Evolutionary conservation across 1,284 basidiomycete species (phyloP), one percentile per base, ranked within the genome.

Genomic region (Cutaneotrichosporon spelunceum): DNA sequence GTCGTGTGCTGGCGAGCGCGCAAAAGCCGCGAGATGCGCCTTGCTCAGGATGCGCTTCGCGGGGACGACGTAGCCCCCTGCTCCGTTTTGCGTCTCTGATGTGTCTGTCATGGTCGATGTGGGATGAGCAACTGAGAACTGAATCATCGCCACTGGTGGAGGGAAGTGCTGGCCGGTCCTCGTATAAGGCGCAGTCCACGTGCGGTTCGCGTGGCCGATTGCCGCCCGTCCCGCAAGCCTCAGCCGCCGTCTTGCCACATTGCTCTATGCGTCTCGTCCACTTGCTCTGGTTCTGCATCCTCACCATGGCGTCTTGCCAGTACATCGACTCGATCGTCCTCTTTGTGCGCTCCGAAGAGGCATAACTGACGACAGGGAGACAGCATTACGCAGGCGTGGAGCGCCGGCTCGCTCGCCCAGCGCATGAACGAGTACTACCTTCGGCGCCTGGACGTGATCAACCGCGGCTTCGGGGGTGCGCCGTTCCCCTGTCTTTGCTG

Each of bases 21-120:
- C 86, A 75, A 97, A 99, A n/a, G 86, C 86, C 36, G 85, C 82
- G 0, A 98, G 84, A 68, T 97, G 93, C 10, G 83, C 85, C 44
- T 84, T 85, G 0, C 88, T 86, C 21, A 99, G 80, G 68, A 99
- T 93, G 23, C 83, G 83, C 81, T 97, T 98, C 29, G 71, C 74
- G 0, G 82, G 83, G 10, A 69, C 60, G 19, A 66, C 59, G 55
- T 70, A 77, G 26, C 24, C 44, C 13, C 27, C 14, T n/a, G 8
- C 30, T 27, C 24, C 19, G 19, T 26, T 27, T 50, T 27, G 24
- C 2, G 19, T 30, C 11, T 27, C 21, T 48, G 47, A 48, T 29
- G 48, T 27, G 27, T 29, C 26, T 11, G 48, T 50, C 48, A 50
- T 50, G 27, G 45, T 48, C 11, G 23, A 26, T 24, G 45, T 16